phyloP scores from a whole-genome alignment of 495 filamentous ascomycete species.

The Zalerion maritima region DNA sequence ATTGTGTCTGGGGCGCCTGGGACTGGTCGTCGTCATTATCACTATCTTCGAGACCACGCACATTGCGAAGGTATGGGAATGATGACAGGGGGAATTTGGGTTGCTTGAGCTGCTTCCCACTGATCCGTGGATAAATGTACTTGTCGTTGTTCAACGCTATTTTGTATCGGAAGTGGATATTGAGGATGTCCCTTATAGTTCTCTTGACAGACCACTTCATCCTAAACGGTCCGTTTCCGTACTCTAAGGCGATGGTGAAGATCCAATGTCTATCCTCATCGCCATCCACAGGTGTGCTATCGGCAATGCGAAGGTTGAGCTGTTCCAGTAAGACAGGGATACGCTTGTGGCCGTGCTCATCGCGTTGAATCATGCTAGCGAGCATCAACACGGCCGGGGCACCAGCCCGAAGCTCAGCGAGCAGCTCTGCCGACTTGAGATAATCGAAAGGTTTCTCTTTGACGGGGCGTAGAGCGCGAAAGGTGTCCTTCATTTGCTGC shows the following conservation, averaged over 20 bases:
- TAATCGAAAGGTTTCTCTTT: slow-evolving; percentile 81
- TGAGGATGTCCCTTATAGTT: slow-evolving; percentile 76
- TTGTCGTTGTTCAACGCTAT: slow-evolving; percentile 67
- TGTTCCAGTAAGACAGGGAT: slow-evolving; percentile 94
- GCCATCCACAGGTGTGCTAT: slow-evolving; percentile 48
- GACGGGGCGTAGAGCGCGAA: slow-evolving; percentile 70
- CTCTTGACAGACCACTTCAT: slow-evolving; percentile 96
- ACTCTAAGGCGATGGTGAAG: slow-evolving; percentile 88
- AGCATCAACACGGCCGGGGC: slow-evolving; percentile 84
- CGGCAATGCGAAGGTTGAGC: slow-evolving; percentile 72
- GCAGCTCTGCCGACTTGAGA: slow-evolving; percentile 87
- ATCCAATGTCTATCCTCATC: slow-evolving; percentile 67
- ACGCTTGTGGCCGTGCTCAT: slow-evolving; percentile 87
- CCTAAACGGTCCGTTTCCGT: slow-evolving; percentile 83
- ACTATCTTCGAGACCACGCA: slow-evolving; percentile 64
- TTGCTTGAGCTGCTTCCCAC: slow-evolving; percentile 47
- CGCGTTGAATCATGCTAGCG: slow-evolving; percentile 91
- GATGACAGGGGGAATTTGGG: slow-evolving; percentile 79
- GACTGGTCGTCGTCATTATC: slow-evolving; percentile 77
- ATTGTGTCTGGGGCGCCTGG: too few relatives aligned
- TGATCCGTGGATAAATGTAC: slow-evolving; percentile 35
- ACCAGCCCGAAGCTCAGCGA: slow-evolving; percentile 86
- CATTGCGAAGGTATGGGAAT: slow-evolving; percentile 80
- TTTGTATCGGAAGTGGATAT: slow-evolving; percentile 87
- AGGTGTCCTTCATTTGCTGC: slow-evolving; percentile 68